Evolutionary conservation across 2,329 filamentous ascomycete species (phyloP).

Genomic region (Thyridium curvatum): DNA sequence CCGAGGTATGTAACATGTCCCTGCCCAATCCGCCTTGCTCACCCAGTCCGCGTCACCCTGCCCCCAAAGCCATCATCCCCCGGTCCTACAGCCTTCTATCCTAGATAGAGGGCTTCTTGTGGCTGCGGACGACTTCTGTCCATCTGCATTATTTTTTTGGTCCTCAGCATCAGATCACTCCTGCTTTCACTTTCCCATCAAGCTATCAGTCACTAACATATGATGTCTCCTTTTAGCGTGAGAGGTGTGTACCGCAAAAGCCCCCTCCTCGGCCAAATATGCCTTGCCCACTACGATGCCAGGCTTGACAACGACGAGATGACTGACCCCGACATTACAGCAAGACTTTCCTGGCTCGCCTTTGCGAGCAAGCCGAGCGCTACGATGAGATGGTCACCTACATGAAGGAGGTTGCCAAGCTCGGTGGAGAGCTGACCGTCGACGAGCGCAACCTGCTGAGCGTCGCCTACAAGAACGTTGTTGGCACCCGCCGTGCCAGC

Average conservation of each 20-base stretch:
- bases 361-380: slow-evolving; percentile 99
- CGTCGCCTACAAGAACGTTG: slow-evolving; percentile 99
- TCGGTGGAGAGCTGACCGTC: slow-evolving; percentile 74
- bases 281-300: slow-evolving; percentile 3
- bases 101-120: too few relatives aligned
- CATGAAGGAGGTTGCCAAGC: slow-evolving; percentile 99
- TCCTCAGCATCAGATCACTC: too few relatives aligned
- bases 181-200: background rate
- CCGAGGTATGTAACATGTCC: slow-evolving; percentile 11
- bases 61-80: background rate
- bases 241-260: slow-evolving; percentile 49
- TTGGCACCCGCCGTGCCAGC: slow-evolving; percentile 94
- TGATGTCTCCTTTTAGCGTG: slow-evolving; percentile 47
- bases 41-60: background rate
- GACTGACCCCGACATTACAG: slow-evolving; percentile 46
- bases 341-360: slow-evolving; percentile 99
- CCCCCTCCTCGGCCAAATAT: background rate
- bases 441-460: slow-evolving; percentile 98
- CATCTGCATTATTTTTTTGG: too few relatives aligned
- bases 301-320: slow-evolving; percentile 8
- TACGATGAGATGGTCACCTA: slow-evolving; percentile 99
- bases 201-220: slow-evolving; percentile 24
- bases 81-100: too few relatives aligned
- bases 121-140: too few relatives aligned
- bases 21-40: slow-evolving; percentile 5